Evolutionary conservation across 257 asterid genomes (phyloP).

Genomic region (Asclepias syriaca): DNA sequence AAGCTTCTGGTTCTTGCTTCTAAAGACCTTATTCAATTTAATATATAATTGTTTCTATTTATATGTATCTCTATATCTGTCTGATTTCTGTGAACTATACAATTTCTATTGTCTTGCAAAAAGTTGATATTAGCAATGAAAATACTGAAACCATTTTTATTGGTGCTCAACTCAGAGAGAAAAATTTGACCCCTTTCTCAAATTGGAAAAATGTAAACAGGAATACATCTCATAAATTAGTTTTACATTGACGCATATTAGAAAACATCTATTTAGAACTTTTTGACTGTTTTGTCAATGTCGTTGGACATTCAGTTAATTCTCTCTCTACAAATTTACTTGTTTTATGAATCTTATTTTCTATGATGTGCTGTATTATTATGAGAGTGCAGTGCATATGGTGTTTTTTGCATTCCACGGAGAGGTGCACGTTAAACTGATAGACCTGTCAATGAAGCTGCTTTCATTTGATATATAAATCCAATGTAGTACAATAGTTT

Average conservation of each 20-base stretch:
- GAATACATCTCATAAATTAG: neutral
- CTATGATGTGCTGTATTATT: neutral
- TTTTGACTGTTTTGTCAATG: neutral
- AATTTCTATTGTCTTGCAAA: neutral
- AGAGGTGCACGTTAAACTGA: neutral
- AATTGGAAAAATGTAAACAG: neutral
- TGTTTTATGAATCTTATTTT: neutral
- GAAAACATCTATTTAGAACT: neutral
- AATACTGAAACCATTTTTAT: neutral
- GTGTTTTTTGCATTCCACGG: neutral
- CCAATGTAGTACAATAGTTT: neutral
- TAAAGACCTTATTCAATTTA: neutral
- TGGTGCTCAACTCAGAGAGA: neutral
- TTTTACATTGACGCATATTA: neutral
- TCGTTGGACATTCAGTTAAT: neutral
- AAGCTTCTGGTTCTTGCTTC: neutral
- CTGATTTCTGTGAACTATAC: neutral
- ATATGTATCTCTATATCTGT: neutral
- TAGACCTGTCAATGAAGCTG: neutral
- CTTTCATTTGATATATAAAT: neutral
- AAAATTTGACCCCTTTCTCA: neutral
- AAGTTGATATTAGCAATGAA: neutral
- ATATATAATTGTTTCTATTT: neutral
- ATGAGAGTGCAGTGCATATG: neutral
- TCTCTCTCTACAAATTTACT: neutral